phyloP scores from a whole-genome alignment of 257 asterid genomes.

The Fraxinus cuspidata region DNA sequence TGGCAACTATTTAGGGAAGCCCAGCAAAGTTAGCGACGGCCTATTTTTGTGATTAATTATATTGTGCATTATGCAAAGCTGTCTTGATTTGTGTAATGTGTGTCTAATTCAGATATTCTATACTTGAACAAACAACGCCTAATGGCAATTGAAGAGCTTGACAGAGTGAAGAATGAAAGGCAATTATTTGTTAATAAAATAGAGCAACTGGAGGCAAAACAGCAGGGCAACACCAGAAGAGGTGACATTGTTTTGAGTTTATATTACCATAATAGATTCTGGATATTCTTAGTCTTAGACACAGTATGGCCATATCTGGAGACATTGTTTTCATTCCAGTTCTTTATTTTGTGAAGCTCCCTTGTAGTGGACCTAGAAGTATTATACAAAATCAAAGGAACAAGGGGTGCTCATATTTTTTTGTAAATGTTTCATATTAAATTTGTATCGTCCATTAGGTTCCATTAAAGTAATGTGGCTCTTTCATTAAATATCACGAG shows the following conservation, averaged over 20 bases:
- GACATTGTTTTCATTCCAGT: background rate
- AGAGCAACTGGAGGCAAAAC: slow-evolving; percentile 51
- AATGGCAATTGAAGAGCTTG: slow-evolving; percentile 72
- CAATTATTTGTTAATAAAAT: slow-evolving; percentile 48
- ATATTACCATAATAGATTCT: slow-evolving; percentile 9
- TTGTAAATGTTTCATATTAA: background rate
- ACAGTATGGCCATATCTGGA: slow-evolving; percentile 2
- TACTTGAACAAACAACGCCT: slow-evolving; percentile 70
- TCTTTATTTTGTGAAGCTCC: slow-evolving; percentile 15
- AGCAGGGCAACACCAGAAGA: slow-evolving; percentile 37
- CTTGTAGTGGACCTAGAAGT: background rate
- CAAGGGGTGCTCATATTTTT: background rate
- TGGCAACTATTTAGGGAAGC: slow-evolving; percentile 79
- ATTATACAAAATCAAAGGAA: background rate
- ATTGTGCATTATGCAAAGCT: background rate
- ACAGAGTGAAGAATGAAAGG: slow-evolving; percentile 55
- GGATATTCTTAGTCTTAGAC: slow-evolving; percentile 13
- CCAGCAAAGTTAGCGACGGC: slow-evolving; percentile 54
- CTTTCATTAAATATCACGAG: background rate
- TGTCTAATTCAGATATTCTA: slow-evolving; percentile 59
- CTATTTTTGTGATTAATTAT: slow-evolving; percentile 12
- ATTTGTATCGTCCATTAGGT: background rate
- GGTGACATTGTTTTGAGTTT: slow-evolving; percentile 38
- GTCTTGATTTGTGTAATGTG: slow-evolving; percentile 11
- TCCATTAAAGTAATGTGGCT: background rate